Evolutionary conservation across 441 rosid genomes (phyloP).

Genomic region (Corymbia calophylla): DNA sequence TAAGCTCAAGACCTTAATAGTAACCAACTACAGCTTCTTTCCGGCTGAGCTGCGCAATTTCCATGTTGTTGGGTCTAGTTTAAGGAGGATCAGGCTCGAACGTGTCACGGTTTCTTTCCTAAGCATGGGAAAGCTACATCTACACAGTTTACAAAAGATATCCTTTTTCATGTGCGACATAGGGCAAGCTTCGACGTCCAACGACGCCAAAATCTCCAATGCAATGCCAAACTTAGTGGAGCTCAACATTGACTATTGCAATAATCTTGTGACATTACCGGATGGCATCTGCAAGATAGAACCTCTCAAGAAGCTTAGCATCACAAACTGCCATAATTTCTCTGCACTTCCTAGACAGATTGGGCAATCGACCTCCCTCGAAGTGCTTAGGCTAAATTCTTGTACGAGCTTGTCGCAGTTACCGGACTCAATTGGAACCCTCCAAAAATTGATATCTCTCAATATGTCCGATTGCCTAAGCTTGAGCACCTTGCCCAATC

Average conservation of each 20-base stretch:
- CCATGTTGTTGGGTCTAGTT: conserved; percentile 21
- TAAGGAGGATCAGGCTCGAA: conserved; percentile 42
- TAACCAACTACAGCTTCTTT: conserved; percentile 26
- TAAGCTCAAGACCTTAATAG: conserved; percentile 38
- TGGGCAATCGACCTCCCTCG: neutral
- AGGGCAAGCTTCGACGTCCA: neutral
- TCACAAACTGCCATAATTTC: neutral
- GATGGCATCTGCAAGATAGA: neutral
- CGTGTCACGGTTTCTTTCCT: neutral
- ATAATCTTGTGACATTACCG: neutral
- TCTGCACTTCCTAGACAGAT: neutral
- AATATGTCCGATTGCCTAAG: neutral
- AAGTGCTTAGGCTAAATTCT: neutral
- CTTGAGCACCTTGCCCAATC: neutral
- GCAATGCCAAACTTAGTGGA: neutral
- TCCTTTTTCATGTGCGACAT: neutral
- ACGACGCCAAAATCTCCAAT: neutral
- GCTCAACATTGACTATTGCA: neutral
- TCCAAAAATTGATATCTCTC: neutral
- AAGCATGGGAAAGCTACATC: neutral
- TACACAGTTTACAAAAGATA: neutral
- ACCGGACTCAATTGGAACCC: neutral
- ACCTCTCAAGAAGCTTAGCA: neutral
- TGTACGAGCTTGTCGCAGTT: neutral
- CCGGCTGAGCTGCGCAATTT: conserved; percentile 33